Evolutionary conservation across 176 grass and related monocot species (phyloP).

Genomic region (Hyparrhenia diplandra): DNA sequence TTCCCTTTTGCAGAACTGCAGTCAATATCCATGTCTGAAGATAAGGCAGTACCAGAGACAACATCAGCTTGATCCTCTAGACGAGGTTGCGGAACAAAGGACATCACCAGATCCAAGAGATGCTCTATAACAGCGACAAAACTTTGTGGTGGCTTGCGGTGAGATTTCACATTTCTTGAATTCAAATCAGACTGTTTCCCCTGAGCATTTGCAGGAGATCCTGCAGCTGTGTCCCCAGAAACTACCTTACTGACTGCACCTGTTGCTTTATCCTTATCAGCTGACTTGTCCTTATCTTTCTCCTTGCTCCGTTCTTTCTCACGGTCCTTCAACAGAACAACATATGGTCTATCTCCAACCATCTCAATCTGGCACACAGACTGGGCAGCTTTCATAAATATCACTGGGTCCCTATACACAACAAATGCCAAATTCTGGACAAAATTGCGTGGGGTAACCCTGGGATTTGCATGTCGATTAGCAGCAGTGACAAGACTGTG

Average conservation of each 20-base stretch:
- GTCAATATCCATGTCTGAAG: conserved; percentile 93
- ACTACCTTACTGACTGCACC: conserved; percentile 40
- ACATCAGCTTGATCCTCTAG: conserved; percentile 55
- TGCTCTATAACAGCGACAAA: conserved; percentile 86
- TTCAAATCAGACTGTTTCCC: conserved; percentile 67
- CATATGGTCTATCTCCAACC: conserved; percentile 88
- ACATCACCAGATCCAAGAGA: conserved; percentile 71
- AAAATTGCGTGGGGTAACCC: conserved; percentile 83
- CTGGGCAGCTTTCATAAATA: conserved; percentile 93
- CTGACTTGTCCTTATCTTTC: conserved; percentile 78
- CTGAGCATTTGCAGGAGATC: conserved; percentile 38
- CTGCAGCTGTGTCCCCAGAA: conserved; percentile 30
- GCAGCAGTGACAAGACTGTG: conserved; percentile 77
- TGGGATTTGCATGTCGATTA: conserved; percentile 79
- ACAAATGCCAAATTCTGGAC: conserved; percentile 86
- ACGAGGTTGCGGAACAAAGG: conserved; percentile 57
- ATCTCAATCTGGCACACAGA: conserved; percentile 97
- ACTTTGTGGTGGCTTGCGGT: conserved; percentile 83
- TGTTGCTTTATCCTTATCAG: conserved; percentile 56
- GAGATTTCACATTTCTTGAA: conserved; percentile 60
- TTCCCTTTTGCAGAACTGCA: conserved; percentile 76
- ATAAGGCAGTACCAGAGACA: conserved; percentile 27
- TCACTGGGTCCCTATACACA: conserved; percentile 74
- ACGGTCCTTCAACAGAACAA: conserved; percentile 84
- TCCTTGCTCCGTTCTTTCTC: conserved; percentile 88